These are phyloP conservation scores for Irineochytrium annulatum DNA, from an alignment of 192 early-diverging fungal genomes.

Conservation along the genomic window DNA sequence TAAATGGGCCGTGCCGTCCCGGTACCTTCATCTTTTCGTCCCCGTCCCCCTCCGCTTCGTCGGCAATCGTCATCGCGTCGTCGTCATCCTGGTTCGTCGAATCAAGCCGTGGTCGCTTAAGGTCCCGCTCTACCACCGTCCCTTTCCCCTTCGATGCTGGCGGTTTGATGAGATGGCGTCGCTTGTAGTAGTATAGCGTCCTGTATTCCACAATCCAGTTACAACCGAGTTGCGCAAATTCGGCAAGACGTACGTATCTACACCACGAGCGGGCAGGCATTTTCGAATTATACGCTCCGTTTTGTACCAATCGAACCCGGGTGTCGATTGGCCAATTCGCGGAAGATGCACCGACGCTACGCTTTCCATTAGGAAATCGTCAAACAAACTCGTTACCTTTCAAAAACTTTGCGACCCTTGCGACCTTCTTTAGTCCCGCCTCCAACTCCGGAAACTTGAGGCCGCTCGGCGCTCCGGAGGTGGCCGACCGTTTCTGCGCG, in stretches of 20 bases:
- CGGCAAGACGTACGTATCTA: constrained; percentile 4
- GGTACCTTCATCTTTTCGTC: no score
- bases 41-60: neutral
- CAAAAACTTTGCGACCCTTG: constrained; percentile 12
- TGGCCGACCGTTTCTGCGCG: constrained; percentile 16
- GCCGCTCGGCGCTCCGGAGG: constrained; percentile 2
- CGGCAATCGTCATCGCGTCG: no score
- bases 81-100: neutral
- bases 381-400: constrained; percentile 2
- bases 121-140: neutral
- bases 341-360: constrained; percentile 23
- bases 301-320: constrained; percentile 27
- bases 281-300: constrained; percentile 29
- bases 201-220: neutral
- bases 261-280: constrained; percentile 4
- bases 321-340: constrained; percentile 17
- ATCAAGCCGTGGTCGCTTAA: neutral
- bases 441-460: constrained; percentile 22
- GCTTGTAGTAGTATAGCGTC: neutral
- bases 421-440: constrained; percentile 7
- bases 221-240: neutral
- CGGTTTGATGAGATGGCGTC: neutral
- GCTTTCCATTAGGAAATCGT: neutral
- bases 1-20: no score
- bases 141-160: neutral